phyloP scores from a whole-genome alignment of 2,329 filamentous ascomycete species.

The Penicillium sp. region DNA sequence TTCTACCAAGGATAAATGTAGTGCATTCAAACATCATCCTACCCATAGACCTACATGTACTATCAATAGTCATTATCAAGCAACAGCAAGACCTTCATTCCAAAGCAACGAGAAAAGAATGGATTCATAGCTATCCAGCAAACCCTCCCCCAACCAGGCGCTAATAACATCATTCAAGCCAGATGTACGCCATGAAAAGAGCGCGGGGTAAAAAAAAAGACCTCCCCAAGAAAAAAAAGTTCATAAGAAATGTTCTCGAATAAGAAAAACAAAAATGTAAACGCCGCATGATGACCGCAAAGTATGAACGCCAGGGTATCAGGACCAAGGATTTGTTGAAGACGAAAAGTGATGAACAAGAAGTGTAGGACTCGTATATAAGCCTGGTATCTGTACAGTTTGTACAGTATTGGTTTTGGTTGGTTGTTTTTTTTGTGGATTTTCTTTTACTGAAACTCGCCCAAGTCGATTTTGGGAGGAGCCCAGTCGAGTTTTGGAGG shows the following conservation, averaged over 20 bases:
- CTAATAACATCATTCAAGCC: background rate
- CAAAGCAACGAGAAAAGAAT: background rate
- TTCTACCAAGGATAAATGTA: too few relatives aligned
- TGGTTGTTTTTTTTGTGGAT: background rate
- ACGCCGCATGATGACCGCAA: background rate
- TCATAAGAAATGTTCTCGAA: background rate
- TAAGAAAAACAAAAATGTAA: background rate
- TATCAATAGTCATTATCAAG: too few relatives aligned
- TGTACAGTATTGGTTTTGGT: background rate
- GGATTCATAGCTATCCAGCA: background rate
- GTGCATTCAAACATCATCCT: too few relatives aligned
- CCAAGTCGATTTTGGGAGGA: conserved; percentile 39
- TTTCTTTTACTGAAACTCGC: conserved; percentile 26
- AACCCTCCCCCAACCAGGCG: background rate
- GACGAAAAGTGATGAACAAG: background rate
- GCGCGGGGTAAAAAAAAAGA: background rate
- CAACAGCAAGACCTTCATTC: background rate
- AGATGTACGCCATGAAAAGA: background rate
- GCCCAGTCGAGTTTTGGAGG: conserved; percentile 41
- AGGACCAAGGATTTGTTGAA: conserved; percentile 2
- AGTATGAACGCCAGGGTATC: conserved; percentile 13
- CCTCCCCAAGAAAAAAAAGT: background rate
- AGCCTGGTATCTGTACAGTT: conserved; percentile 12
- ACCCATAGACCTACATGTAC: background rate
- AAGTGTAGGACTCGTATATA: background rate